These are phyloP conservation scores for Moesziomyces sp. DNA, from an alignment of 1,284 basidiomycete genomes.

Conservation along the genomic window DNA sequence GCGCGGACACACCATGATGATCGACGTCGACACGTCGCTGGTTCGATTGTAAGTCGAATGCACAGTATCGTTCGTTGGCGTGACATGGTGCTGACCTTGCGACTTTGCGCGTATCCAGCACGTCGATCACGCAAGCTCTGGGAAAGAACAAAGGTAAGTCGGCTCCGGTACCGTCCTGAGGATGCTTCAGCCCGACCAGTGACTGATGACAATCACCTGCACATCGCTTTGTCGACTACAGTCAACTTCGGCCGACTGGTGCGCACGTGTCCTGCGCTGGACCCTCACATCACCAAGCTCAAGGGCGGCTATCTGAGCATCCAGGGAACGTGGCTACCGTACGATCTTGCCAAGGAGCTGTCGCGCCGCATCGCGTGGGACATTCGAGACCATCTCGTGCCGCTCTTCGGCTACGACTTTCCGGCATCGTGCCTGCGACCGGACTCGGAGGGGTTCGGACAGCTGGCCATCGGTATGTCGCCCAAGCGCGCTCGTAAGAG, in stretches of 20 bases:
- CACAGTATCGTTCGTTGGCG: too few relatives aligned
- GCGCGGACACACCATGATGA: slow-evolving; percentile 49
- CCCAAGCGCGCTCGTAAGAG: slow-evolving; percentile 43
- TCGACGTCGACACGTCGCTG: slow-evolving; percentile 50
- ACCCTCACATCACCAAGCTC: slow-evolving; percentile 47
- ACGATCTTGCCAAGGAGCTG: slow-evolving; percentile 46
- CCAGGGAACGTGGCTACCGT: slow-evolving; percentile 54
- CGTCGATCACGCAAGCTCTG: slow-evolving; percentile 51
- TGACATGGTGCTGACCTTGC: too few relatives aligned
- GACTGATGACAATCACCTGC: background rate
- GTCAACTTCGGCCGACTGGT: slow-evolving; percentile 47
- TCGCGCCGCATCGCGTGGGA: slow-evolving; percentile 50
- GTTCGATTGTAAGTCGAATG: slow-evolving; percentile 39
- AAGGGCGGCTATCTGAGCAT: slow-evolving; percentile 56
- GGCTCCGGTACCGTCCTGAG: too few relatives aligned
- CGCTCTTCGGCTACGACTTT: slow-evolving; percentile 50
- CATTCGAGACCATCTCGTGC: slow-evolving; percentile 48
- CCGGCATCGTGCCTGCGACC: slow-evolving; percentile 44
- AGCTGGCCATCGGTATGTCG: slow-evolving; percentile 40
- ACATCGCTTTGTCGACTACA: slow-evolving; percentile 1
- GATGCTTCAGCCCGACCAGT: too few relatives aligned
- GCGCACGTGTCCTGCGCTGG: slow-evolving; percentile 36
- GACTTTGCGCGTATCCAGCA: slow-evolving; percentile 11
- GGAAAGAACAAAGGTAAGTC: slow-evolving; percentile 46
- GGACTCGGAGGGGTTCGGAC: slow-evolving; percentile 49